Conservation (phyloP, 257 asterid species). For the Przewalskia tangutica region DNA sequence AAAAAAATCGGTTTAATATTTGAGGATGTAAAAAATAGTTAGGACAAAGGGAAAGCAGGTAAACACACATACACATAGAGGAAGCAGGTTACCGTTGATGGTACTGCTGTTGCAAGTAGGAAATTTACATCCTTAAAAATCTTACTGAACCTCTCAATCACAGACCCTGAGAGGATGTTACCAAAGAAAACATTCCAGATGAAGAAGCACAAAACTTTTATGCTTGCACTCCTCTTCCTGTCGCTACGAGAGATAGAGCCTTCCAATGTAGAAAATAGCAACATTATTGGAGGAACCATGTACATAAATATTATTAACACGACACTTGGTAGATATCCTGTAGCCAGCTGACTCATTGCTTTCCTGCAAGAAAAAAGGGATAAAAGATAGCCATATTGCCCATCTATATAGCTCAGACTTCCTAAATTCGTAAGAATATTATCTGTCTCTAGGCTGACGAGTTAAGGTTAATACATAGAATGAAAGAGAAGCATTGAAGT, state of each 20-base stretch:
- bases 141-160: conserved; percentile 44
- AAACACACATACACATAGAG: conserved; percentile 1
- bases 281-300: conserved; percentile 86
- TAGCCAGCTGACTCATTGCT: conserved; percentile 51
- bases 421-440: not conserved
- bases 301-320: conserved; percentile 61
- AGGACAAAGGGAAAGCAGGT: not conserved
- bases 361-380: conserved; percentile 36
- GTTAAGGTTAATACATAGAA: not conserved
- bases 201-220: conserved; percentile 59
- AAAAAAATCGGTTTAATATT: not conserved
- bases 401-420: not conserved
- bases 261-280: conserved; percentile 74
- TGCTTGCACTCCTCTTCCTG: conserved; percentile 78
- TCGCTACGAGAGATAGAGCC: conserved; percentile 87
- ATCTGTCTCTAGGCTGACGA: not conserved
- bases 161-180: conserved; percentile 72
- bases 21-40: not conserved
- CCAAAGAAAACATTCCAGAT: conserved; percentile 98
- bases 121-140: conserved; percentile 55
- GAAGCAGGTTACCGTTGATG: conserved; percentile 47
- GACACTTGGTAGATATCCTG: conserved; percentile 93
- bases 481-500: not conserved
- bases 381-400: conserved; percentile 3
- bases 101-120: conserved; percentile 79